Percentiles rank a stretch among this genome's conserved stretches.
These are phyloP conservation scores for Barnettozyma pratensis DNA, from an alignment of 805 yeast genomes.

Conservation along the genomic window DNA sequence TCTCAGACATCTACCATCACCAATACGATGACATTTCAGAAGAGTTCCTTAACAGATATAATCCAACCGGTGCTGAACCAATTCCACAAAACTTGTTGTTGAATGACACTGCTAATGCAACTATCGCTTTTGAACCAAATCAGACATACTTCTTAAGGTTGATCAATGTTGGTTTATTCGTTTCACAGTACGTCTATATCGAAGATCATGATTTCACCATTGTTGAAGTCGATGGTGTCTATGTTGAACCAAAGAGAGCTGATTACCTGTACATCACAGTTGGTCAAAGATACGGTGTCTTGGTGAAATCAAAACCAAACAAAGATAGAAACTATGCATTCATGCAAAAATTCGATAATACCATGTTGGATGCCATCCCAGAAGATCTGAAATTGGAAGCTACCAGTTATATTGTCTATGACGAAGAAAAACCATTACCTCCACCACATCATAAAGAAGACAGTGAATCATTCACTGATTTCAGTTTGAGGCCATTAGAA, in stretches of 20 bases:
- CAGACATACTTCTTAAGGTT: slow-evolving; percentile 62
- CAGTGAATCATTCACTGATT: slow-evolving; percentile 28
- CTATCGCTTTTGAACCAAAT: slow-evolving; percentile 50
- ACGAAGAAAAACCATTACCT: slow-evolving; percentile 29
- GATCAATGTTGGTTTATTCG: slow-evolving; percentile 66
- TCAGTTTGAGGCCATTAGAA: slow-evolving; percentile 36
- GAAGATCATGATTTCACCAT: slow-evolving; percentile 70
- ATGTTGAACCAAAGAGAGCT: slow-evolving; percentile 51
- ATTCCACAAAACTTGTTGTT: slow-evolving; percentile 62
- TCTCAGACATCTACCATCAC: slow-evolving; percentile 63
- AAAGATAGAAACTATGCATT: slow-evolving; percentile 49
- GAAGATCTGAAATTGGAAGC: slow-evolving; percentile 47
- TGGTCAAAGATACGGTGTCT: slow-evolving; percentile 76
- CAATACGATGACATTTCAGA: slow-evolving; percentile 40
- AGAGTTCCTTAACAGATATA: slow-evolving; percentile 55
- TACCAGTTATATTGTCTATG: slow-evolving; percentile 53
- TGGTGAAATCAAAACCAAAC: slow-evolving; percentile 49
- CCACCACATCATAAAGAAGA: slow-evolving; percentile 15
- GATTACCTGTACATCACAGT: slow-evolving; percentile 60
- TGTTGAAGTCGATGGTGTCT: slow-evolving; percentile 68
- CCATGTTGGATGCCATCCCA: slow-evolving; percentile 70
- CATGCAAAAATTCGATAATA: slow-evolving; percentile 55
- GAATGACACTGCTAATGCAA: slow-evolving; percentile 57
- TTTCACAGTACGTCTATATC: slow-evolving; percentile 61
- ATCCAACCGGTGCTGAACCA: slow-evolving; percentile 86